These are phyloP conservation scores for Xylariaceae sp. DNA, from an alignment of 2,329 filamentous ascomycete genomes.

Conservation along the genomic window DNA sequence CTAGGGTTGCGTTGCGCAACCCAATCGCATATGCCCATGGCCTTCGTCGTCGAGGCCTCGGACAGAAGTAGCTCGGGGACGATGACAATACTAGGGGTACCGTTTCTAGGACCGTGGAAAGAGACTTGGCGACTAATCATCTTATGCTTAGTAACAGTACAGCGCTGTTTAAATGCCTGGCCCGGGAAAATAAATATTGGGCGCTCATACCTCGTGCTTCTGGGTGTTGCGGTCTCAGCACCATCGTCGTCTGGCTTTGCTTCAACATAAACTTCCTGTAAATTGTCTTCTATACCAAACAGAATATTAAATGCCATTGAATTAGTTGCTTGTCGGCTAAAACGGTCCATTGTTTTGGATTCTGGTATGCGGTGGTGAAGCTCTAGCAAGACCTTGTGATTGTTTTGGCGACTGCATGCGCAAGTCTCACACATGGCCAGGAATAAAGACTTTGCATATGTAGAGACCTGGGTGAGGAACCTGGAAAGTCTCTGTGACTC, in stretches of 20 bases:
- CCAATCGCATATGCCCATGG: constrained; percentile 3
- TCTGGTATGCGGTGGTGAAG: constrained; percentile 9
- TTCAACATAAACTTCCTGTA: constrained; percentile 11
- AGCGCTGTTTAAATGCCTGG: no score
- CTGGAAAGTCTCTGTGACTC: constrained; percentile 10
- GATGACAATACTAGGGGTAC: no score
- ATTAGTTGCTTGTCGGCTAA: not conserved
- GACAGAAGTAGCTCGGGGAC: no score
- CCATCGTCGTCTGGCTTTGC: not conserved
- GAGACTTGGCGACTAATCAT: no score
- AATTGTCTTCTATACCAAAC: not conserved
- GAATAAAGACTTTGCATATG: constrained; percentile 11
- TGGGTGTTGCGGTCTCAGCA: no score
- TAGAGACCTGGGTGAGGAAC: constrained; percentile 5
- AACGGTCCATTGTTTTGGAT: not conserved
- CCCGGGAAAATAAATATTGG: no score
- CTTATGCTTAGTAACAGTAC: no score
- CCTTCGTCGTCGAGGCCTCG: no score
- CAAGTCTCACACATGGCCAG: constrained; percentile 13
- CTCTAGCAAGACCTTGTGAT: constrained; percentile 11
- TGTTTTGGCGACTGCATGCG: not conserved
- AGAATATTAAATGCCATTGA: constrained; percentile 12
- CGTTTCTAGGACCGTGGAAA: no score
- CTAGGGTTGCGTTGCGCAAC: not conserved
- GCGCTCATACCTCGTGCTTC: no score